Conservation (phyloP, 148 eudicot species). For the Mesembryanthemum crystallinum region DNA sequence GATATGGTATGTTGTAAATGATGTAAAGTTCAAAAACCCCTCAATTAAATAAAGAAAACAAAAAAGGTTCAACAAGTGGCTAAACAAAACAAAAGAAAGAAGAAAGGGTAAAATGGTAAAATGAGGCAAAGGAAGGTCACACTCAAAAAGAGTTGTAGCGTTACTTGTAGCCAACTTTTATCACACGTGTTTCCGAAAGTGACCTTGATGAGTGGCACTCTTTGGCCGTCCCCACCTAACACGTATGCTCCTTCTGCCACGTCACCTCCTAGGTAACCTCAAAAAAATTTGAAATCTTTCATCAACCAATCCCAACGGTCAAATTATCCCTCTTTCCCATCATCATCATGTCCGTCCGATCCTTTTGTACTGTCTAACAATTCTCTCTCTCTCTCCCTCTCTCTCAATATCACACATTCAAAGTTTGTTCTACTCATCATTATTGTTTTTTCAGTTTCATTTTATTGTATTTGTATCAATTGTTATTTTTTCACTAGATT, state of each 20-base stretch:
- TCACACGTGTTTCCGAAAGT: conserved; percentile 28
- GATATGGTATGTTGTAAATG: no score
- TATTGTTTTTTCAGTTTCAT: no score
- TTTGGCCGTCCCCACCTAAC: conserved; percentile 28
- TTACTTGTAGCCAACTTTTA: not conserved
- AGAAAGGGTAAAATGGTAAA: not conserved
- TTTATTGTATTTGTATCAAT: no score
- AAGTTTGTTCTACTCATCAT: no score
- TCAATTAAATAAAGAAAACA: no score
- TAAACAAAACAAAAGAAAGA: no score
- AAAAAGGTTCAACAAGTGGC: no score
- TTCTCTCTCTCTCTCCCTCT: not conserved
- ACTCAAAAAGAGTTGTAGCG: not conserved
- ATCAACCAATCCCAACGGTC: conserved; percentile 25
- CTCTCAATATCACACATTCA: not conserved
- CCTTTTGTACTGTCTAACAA: not conserved
- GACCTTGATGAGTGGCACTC: conserved; percentile 19
- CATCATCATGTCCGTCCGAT: conserved; percentile 18
- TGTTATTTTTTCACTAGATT: no score
- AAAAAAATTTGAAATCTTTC: conserved; percentile 17
- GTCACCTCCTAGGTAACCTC: conserved; percentile 15
- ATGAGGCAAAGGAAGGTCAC: not conserved
- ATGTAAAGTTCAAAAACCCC: no score
- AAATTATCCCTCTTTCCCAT: not conserved
- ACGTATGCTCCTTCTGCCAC: conserved; percentile 23